Evolutionary conservation across 805 yeast species (phyloP).

Genomic region (Barnettozyma pratensis): DNA sequence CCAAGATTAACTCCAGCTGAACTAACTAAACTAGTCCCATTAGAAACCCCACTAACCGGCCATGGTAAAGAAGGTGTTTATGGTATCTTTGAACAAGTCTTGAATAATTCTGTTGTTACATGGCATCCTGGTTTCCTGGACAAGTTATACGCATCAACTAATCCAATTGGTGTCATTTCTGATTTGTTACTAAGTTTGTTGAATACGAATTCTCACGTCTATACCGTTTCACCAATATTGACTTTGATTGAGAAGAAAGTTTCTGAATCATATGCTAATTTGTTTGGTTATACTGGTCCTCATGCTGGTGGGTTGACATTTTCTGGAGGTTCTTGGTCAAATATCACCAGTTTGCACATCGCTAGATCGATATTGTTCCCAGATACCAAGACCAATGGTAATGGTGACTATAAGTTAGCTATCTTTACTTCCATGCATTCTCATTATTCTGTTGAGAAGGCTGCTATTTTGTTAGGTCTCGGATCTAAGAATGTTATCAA

Average conservation of each 20-base stretch:
- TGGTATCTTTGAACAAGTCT: conserved; percentile 46
- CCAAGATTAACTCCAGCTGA: conserved; percentile 45
- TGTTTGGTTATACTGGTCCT: conserved; percentile 52
- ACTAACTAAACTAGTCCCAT: conserved; percentile 32
- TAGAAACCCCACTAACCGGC: conserved; percentile 34
- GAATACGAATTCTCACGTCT: conserved; percentile 83
- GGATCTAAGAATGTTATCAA: conserved; percentile 62
- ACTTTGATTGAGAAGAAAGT: conserved; percentile 70
- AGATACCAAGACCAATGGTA: conserved; percentile 62
- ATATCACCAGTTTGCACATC: conserved; percentile 70
- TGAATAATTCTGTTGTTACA: conserved; percentile 68
- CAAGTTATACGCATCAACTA: conserved; percentile 79
- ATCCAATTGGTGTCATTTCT: conserved; percentile 75
- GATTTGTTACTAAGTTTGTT: conserved; percentile 64
- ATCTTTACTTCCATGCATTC: conserved; percentile 67
- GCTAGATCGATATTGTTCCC: conserved; percentile 67
- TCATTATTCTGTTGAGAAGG: conserved; percentile 77
- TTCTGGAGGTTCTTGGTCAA: conserved; percentile 86
- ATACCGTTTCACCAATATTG: conserved; percentile 76
- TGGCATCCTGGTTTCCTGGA: conserved; percentile 88
- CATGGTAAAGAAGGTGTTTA: conserved; percentile 41
- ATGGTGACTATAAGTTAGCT: conserved; percentile 50
- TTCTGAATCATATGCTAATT: conserved; percentile 58
- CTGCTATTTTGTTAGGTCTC: conserved; percentile 70
- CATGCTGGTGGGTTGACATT: conserved; percentile 79